Conservation (phyloP, 805 yeast species). For the Teunomyces barrocoloradensis region DNA sequence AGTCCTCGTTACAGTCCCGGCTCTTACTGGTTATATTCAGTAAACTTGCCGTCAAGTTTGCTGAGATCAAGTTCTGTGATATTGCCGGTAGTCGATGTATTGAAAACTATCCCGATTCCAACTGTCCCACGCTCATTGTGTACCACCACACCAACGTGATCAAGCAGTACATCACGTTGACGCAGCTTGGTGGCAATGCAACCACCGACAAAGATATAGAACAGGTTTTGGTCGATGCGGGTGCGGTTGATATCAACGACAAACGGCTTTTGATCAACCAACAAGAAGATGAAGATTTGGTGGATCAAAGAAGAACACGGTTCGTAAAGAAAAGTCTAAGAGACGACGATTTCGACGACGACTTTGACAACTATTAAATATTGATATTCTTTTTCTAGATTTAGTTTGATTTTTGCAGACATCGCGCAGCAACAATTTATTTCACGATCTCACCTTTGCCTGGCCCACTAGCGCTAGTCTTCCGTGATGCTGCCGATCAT, state of each 20-base stretch:
- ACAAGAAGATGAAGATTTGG: slow-evolving; percentile 49
- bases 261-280: slow-evolving; percentile 61
- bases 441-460: not conserved
- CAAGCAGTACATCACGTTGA: slow-evolving; percentile 77
- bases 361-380: slow-evolving; percentile 23
- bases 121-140: slow-evolving; percentile 87
- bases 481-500: not conserved
- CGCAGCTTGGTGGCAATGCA: slow-evolving; percentile 81
- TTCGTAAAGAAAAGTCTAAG: slow-evolving; percentile 60
- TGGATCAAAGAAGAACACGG: slow-evolving; percentile 50
- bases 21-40: slow-evolving; percentile 58
- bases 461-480: not conserved
- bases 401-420: not conserved
- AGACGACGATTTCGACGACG: slow-evolving; percentile 32
- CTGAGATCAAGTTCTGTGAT: slow-evolving; percentile 87
- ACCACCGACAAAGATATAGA: slow-evolving; percentile 72
- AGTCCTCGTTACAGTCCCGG: slow-evolving; percentile 70
- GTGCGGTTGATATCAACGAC: slow-evolving; percentile 66
- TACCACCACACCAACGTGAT: slow-evolving; percentile 77
- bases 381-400: not conserved
- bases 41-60: slow-evolving; percentile 61
- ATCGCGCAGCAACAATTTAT: not conserved
- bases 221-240: slow-evolving; percentile 60
- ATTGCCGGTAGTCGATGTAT: slow-evolving; percentile 89
- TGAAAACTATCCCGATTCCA: slow-evolving; percentile 85